Base-by-base conservation (phyloP, 2,329 filamentous ascomycete species). In the Paecilomyces variotii region DNA sequence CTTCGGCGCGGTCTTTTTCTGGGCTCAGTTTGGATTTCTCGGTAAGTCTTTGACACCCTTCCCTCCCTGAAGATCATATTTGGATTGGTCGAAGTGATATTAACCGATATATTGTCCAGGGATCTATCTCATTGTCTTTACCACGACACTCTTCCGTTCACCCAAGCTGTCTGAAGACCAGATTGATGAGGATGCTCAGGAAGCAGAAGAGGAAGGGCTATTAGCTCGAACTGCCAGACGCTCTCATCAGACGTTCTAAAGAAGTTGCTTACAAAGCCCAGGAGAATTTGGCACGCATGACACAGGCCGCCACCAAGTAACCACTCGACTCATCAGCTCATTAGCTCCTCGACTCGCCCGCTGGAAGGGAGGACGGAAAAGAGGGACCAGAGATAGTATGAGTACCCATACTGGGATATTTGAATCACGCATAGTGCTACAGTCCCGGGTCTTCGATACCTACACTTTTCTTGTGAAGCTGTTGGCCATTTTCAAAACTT, bases 1-100 rank as follows among this genome's bases (percentile, higher is more conserved):
- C 71, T 96, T 99, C 69, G 94, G 94, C 10, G 86, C 88, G 10
- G 78, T 97, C n/a, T 84, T 90, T 65, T 99, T 97, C 74, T 99
- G 92, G 91, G 90, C 91, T 0, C 94, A 99, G 68, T 97, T 97
- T 70, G 89, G 83, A 11, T 97, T 99, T 77, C 76, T 99, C 51
- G 88, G 78, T 78, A 72, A 65, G 70, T 35, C 28, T 34, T 35
- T n/a, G 28, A 60, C 24, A 52, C 32, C 57, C 39, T 55, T 7
- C 50, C 14, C 6, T 7, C 51, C 19, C n/a, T 25, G 34, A 25
- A 26, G 56, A 19, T 19, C 54, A 45, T 6, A n/a, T 19, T 7
- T 45, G 9, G 14, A 19, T 45, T 10, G 39, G 25, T 52, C 12
- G 25, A 52, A 52, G 7, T 52, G 51, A 27, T 14, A 53, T 49